Evolutionary conservation across 148 eudicot species (phyloP), one percentile per base, ranked within the genome.

Genomic region (Rhododendron ferrugineum): DNA sequence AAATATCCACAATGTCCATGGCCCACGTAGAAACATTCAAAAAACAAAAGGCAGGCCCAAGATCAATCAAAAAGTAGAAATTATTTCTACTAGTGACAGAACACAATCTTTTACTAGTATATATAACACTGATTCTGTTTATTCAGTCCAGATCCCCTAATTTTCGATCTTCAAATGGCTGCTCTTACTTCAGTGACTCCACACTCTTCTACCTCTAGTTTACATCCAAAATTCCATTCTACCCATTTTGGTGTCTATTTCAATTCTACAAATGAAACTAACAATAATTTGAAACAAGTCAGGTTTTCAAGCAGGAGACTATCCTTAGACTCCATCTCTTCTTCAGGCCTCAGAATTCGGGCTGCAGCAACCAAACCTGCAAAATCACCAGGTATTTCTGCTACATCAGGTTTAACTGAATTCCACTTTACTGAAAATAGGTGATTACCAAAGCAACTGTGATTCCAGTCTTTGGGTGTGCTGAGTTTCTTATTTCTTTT

Each of bases 311-410:
- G 52, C 80, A 22, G 52, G 80, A 77, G 50, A 77, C 28, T 42
- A 23, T 40, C 28, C 14, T 77, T 77, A 11, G n/a, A 42, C 28
- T 20, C 80, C 80, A 23, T 77, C 50, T 84, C 89, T 20, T 68
- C 83, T 15, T 68, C 83, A 72, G 88, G 91, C n/a, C 81, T 94
- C 77, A 77, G 30, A 79, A 90, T 97, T 82, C 87, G 84, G 13
- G 91, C 87, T 84, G 91, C 99, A 23, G 98, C 98, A 64, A 97
- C 99, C 50, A 97, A 97, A 90, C 91, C 90, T 52, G 96, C 98
- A 40, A 97, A 97, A 92, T 91, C 99, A 85, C 99, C 99, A 91
- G 99, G 99, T 97, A 89, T 49, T 87, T 87, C 44, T 46, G 58
- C 58, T 49, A 47, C 5, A 28, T 42, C 80, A 77, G 52, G 52